phyloP scores from a whole-genome alignment of 352 stramenopile genomes.

The Phytophthora litchii region DNA sequence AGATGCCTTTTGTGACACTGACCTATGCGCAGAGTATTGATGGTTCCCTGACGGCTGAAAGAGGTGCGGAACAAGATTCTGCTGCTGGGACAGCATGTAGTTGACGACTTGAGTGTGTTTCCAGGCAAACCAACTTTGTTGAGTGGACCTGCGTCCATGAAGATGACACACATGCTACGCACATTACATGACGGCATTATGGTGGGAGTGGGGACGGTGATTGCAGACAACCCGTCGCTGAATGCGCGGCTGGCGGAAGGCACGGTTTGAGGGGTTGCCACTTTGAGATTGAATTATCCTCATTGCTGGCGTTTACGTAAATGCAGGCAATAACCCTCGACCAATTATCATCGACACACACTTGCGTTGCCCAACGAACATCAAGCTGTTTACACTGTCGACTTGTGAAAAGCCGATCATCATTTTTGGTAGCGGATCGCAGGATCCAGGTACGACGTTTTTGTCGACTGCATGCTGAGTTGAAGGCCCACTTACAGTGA shows the following conservation, averaged over 20 bases:
- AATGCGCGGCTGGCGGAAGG: slow-evolving; percentile 74
- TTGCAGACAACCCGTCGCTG: slow-evolving; percentile 89
- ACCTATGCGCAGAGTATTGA: slow-evolving; percentile 93
- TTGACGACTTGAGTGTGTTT: slow-evolving; percentile 6
- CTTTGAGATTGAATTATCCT: neutral
- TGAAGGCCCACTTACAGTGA: slow-evolving; percentile 3
- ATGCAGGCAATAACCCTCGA: slow-evolving; percentile 59
- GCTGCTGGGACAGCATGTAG: neutral
- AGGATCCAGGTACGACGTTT: slow-evolving; percentile 29
- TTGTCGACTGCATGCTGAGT: neutral
- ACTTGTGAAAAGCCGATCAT: slow-evolving; percentile 78
- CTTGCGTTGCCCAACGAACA: slow-evolving; percentile 62
- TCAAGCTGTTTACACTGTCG: slow-evolving; percentile 80
- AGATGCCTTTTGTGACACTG: slow-evolving; percentile 71
- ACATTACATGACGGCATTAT: slow-evolving; percentile 89
- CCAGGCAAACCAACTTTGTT: slow-evolving; percentile 70
- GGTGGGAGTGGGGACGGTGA: slow-evolving; percentile 84
- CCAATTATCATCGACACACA: slow-evolving; percentile 81
- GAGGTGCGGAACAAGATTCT: slow-evolving; percentile 39
- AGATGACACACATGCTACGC: slow-evolving; percentile 90
- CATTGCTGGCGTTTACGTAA: neutral
- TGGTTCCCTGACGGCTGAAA: slow-evolving; percentile 71
- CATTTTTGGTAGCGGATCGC: slow-evolving; percentile 38
- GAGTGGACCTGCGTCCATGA: slow-evolving; percentile 71
- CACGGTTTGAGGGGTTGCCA: slow-evolving; percentile 3